phyloP scores from a whole-genome alignment of 345 rosid genomes.

The Physaria fendleri region DNA sequence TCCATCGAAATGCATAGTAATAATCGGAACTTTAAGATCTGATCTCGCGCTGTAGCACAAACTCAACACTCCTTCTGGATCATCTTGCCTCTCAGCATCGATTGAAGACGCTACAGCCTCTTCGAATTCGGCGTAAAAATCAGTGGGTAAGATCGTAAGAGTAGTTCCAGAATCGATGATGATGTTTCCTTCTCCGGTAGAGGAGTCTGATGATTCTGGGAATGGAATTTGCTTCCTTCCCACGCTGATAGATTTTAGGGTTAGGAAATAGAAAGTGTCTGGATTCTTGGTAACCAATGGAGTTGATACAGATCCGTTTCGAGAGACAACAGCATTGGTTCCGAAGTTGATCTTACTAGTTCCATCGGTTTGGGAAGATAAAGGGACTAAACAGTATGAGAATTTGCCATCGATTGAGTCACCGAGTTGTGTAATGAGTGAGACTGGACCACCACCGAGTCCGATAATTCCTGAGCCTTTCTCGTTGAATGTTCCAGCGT shows the following conservation, averaged over 20 bases:
- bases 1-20: slow-evolving; percentile 36
- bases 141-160: slow-evolving; percentile 32
- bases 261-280: slow-evolving; percentile 2
- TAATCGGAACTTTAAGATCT: slow-evolving; percentile 21
- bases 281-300: background rate
- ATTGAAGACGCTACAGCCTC: slow-evolving; percentile 21
- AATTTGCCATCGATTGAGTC: slow-evolving; percentile 12
- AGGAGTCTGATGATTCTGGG: background rate
- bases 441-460: slow-evolving; percentile 16
- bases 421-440: slow-evolving; percentile 12
- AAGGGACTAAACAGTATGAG: slow-evolving; percentile 24
- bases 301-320: slow-evolving; percentile 10
- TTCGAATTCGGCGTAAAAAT: slow-evolving; percentile 20
- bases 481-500: background rate
- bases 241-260: slow-evolving; percentile 20
- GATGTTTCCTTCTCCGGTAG: slow-evolving; percentile 33
- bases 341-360: slow-evolving; percentile 21
- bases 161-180: slow-evolving; percentile 60
- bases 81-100: background rate
- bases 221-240: background rate
- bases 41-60: slow-evolving; percentile 34
- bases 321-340: slow-evolving; percentile 2
- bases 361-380: background rate
- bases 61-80: slow-evolving; percentile 7
- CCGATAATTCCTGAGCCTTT: slow-evolving; percentile 21